phyloP scores from a whole-genome alignment of 805 yeast genomes.

The Cephaloascus albidus region DNA sequence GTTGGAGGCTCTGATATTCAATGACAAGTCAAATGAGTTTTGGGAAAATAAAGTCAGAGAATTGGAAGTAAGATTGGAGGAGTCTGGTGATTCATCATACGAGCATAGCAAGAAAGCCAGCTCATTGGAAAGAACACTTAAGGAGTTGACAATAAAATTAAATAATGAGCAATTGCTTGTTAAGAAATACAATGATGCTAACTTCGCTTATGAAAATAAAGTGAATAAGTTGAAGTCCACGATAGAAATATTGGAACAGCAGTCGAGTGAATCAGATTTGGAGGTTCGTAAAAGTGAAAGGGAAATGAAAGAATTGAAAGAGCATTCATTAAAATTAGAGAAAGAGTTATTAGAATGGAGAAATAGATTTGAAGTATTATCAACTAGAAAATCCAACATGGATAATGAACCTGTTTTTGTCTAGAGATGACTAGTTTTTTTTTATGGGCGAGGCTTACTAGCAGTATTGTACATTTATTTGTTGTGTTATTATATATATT shows the following conservation, averaged over 20 bases:
- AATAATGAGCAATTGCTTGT: conserved; percentile 42
- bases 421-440: conserved; percentile 8
- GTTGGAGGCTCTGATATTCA: conserved; percentile 37
- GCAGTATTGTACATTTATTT: too few relatives aligned
- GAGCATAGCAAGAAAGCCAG: conserved; percentile 43
- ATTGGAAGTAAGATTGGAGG: conserved; percentile 40
- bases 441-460: too few relatives aligned
- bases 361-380: conserved; percentile 18
- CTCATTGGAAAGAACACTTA: conserved; percentile 41
- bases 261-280: conserved; percentile 31
- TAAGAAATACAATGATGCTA: conserved; percentile 49
- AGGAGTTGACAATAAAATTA: conserved; percentile 41
- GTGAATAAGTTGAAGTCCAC: conserved; percentile 29
- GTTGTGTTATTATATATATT: too few relatives aligned
- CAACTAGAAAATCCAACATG: conserved; percentile 8
- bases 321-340: conserved; percentile 41
- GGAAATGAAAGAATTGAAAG: conserved; percentile 46
- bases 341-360: conserved; percentile 52
- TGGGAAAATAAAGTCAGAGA: conserved; percentile 51
- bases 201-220: conserved; percentile 42
- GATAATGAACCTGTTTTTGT: conserved; percentile 14
- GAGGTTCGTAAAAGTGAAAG: conserved; percentile 43
- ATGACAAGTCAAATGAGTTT: conserved; percentile 44
- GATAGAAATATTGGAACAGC: conserved; percentile 27
- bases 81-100: conserved; percentile 35